A percentile compares a stretch with the other conserved stretches of the same genome.
These are phyloP conservation scores for Uromyces viciae-fabae DNA, from an alignment of 1,284 basidiomycete species.

Conservation along the genomic window DNA sequence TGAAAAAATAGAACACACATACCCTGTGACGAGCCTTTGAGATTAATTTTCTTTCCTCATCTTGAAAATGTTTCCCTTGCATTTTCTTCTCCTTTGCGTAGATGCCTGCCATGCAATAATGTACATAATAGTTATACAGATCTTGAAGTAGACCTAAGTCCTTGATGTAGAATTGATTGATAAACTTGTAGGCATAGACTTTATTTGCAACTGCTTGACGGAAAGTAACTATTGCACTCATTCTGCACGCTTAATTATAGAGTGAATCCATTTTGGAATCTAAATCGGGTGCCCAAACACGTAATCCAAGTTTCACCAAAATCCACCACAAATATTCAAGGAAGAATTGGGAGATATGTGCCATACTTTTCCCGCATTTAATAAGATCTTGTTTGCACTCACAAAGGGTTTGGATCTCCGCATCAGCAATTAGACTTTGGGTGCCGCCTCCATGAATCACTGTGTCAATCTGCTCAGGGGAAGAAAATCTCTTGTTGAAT, in stretches of 20 bases:
- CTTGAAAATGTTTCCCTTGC: background rate
- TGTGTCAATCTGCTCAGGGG: background rate
- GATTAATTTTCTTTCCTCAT: background rate
- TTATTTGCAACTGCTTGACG: background rate
- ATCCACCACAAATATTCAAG: background rate
- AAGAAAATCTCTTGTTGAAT: background rate
- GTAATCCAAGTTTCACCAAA: background rate
- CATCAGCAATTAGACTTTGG: background rate
- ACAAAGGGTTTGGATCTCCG: background rate
- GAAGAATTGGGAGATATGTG: background rate
- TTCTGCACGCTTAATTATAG: background rate
- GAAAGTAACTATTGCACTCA: background rate
- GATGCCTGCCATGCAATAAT: background rate
- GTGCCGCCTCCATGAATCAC: background rate
- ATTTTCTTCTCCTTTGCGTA: constrained; percentile 10
- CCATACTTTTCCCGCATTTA: background rate
- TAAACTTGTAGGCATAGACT: constrained; percentile 13
- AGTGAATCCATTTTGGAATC: background rate
- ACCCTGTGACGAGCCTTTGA: background rate
- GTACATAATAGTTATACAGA: constrained; percentile 14
- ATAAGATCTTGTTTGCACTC: background rate
- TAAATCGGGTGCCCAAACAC: background rate
- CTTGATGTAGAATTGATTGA: background rate
- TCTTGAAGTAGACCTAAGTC: background rate
- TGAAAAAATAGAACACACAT: background rate